These are phyloP conservation scores for Thelonectria blattea DNA, from an alignment of 2,329 filamentous ascomycete genomes.

Conservation along the genomic window DNA sequence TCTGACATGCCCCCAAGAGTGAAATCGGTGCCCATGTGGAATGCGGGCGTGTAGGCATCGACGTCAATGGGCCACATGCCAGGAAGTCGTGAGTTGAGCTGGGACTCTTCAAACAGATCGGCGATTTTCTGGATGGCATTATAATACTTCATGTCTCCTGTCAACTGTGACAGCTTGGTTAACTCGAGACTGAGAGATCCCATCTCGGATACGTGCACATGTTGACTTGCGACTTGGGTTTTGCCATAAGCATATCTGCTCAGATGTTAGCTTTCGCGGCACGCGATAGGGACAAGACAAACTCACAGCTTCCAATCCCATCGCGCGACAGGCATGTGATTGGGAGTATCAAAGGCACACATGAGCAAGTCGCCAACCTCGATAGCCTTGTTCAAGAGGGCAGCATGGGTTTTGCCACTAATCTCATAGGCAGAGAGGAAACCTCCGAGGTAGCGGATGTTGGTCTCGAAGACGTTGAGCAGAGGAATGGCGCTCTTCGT, in stretches of 20 bases:
- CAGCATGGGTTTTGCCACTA: conserved; percentile 53
- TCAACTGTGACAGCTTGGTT: conserved; percentile 68
- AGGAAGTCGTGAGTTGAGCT: conserved; percentile 60
- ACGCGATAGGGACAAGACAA: background rate
- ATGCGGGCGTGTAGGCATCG: conserved; percentile 44
- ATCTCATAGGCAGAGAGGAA: conserved; percentile 70
- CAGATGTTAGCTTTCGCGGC: conserved; percentile 16
- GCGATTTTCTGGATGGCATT: conserved; percentile 65
- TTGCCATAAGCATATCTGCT: conserved; percentile 34
- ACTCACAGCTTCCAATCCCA: conserved; percentile 39
- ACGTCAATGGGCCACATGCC: conserved; percentile 68
- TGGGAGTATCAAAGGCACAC: conserved; percentile 69
- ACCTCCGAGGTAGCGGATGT: conserved; percentile 71
- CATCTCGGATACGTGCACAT: conserved; percentile 37
- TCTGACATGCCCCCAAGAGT: conserved; percentile 63
- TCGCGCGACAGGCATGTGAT: conserved; percentile 60
- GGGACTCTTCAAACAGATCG: conserved; percentile 59
- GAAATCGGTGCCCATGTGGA: conserved; percentile 51
- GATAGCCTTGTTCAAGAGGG: conserved; percentile 64
- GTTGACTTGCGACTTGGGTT: conserved; percentile 29
- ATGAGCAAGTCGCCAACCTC: conserved; percentile 68
- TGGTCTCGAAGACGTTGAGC: conserved; percentile 72
- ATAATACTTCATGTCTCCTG: conserved; percentile 64
- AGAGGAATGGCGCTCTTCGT: conserved; percentile 50
- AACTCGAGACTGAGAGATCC: conserved; percentile 68